Evolutionary conservation across 768 basidiomycete species (phyloP), one percentile per base, ranked within the genome.

Genomic region (Amanita pallidorosea): DNA sequence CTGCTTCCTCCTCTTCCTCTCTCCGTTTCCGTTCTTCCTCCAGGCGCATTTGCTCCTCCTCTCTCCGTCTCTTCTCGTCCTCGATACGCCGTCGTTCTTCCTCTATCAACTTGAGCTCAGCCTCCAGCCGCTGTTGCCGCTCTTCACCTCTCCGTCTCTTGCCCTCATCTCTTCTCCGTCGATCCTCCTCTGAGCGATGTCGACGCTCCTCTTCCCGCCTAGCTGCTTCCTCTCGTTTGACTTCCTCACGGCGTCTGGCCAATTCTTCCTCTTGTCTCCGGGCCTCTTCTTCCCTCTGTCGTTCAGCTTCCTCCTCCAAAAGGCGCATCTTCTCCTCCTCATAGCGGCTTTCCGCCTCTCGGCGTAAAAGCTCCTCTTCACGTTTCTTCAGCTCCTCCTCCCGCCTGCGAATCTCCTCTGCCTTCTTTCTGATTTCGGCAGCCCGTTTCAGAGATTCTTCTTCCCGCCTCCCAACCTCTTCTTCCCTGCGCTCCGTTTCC

Each of bases 231-330:
- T 55, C 43, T 20, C 35, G 47, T 53, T 53, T 56, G 22, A 59
- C 67, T 11, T 64, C 61, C 45, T 62, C 63, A 38, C 35, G 23
- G 50, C 63, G 65, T 36, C 61, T 63, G 55, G 37, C 52, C 35
- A 43, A 50, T 35, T 51, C 49, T 23, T 42, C 49, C 40, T 31
- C 40, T 43, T 40, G 49, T 25, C 42, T 11, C 15, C 29, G 34
- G 22, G 17, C 29, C 31, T 29, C 49, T 25, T 49, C 38, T 29
- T 37, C 47, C 8, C 47, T 2, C 17, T 44, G 40, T 44, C 40
- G 33, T 31, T 51, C 34, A 45, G 25, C 43, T 29, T 45, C 43
- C 29, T 51, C 41, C 41, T 44, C 49, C n/a, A 42, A 17, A 7
- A 40, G 40, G 7, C 38, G 41, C n/a, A 51, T 7, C 25, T 41